phyloP scores from a whole-genome alignment of 23 red algal species.

The Gracilaria gracilis region DNA sequence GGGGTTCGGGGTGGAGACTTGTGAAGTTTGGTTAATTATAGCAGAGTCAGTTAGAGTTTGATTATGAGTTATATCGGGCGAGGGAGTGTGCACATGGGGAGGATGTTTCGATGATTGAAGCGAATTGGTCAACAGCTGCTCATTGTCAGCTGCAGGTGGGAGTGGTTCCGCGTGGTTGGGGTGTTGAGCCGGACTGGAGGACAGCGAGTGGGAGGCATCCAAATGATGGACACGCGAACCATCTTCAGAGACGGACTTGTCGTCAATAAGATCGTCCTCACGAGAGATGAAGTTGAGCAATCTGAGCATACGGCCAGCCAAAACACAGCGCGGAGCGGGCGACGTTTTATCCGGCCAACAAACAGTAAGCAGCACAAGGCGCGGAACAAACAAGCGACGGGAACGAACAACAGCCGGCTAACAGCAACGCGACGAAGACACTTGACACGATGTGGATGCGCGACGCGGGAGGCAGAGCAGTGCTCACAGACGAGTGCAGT shows the following conservation, averaged over 20 bases:
- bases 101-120: background rate
- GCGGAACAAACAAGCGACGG: background rate
- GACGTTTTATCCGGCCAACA: background rate
- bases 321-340: background rate
- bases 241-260: slow-evolving; percentile 16
- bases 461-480: too few relatives aligned
- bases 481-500: too few relatives aligned
- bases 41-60: slow-evolving; percentile 8
- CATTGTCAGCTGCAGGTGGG: background rate
- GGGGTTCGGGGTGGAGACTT: background rate
- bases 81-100: background rate
- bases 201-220: background rate
- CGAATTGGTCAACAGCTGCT: background rate
- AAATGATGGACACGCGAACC: background rate
- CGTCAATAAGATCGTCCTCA: slow-evolving; percentile 3
- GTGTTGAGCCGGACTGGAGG: background rate
- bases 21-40: slow-evolving; percentile 17
- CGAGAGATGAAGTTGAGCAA: slow-evolving; percentile 41
- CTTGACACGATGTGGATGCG: too few relatives aligned
- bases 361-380: background rate
- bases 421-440: too few relatives aligned
- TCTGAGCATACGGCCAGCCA: slow-evolving; percentile 16
- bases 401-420: too few relatives aligned
- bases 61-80: background rate
- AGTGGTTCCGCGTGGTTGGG: background rate